Conservation (phyloP, 495 filamentous ascomycete genomes). For the Aspergillus nanangensis region DNA sequence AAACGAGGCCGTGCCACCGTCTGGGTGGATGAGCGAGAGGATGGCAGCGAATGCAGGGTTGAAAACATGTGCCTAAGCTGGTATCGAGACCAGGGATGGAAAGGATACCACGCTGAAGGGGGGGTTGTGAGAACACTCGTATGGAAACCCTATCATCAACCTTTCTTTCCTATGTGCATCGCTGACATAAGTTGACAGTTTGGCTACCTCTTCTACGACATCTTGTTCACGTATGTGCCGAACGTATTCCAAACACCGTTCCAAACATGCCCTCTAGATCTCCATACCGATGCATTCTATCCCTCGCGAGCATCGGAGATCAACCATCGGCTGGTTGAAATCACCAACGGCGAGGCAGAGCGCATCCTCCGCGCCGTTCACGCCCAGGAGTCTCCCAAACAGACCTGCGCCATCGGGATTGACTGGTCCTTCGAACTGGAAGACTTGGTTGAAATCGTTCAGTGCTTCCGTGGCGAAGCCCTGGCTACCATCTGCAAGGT, state of each 20-base stretch:
- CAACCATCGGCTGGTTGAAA: constrained; percentile 79
- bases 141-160: constrained; percentile 3
- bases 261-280: constrained; percentile 88
- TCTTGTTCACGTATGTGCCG: constrained; percentile 88
- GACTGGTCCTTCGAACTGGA: constrained; percentile 83
- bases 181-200: constrained; percentile 43
- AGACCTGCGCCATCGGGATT: constrained; percentile 82
- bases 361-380: constrained; percentile 64
- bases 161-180: background rate
- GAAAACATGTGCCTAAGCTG: constrained; percentile 89
- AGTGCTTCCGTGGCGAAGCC: constrained; percentile 73
- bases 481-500: constrained; percentile 85
- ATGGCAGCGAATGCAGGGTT: constrained; percentile 68
- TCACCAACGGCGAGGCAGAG: constrained; percentile 69
- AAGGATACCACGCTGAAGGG: constrained; percentile 90
- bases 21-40: constrained; percentile 75
- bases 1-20: constrained; percentile 67
- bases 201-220: constrained; percentile 87
- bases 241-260: constrained; percentile 96
- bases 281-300: constrained; percentile 93
- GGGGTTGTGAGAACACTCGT: constrained; percentile 82
- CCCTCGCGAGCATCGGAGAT: constrained; percentile 80
- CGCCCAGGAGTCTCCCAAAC: constrained; percentile 56
- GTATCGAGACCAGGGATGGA: constrained; percentile 83
- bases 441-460: constrained; percentile 79